Percentiles rank a stretch among this genome's conserved stretches.
Conservation (phyloP, 306 rosid genomes). For the Mimosa bimucronata region DNA sequence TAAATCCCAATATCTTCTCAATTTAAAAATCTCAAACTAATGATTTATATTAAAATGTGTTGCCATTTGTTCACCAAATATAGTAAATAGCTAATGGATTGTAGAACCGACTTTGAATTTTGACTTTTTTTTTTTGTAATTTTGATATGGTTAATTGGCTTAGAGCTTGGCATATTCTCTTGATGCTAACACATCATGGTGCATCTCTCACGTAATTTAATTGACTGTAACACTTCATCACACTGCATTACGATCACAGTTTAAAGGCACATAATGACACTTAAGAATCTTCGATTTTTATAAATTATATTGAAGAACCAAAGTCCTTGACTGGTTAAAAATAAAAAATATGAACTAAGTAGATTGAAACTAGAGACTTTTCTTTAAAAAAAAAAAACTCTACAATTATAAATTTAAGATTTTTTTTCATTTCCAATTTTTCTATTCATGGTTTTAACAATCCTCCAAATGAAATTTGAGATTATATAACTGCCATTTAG, state of each 20-base stretch:
- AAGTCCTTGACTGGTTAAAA: neutral
- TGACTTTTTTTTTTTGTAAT: no score
- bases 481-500: no score
- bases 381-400: no score
- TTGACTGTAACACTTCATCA: neutral
- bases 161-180: neutral
- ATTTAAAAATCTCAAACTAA: no score
- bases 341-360: neutral
- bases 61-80: no score
- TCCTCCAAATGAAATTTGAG: neutral
- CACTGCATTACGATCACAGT: neutral
- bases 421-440: no score
- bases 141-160: no score
- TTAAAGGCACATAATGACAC: neutral
- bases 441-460: neutral
- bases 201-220: neutral
- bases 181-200: neutral
- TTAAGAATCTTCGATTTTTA: neutral
- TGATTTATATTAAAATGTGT: no score
- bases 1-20: no score
- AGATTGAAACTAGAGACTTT: no score
- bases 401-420: neutral
- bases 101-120: no score
- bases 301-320: neutral
- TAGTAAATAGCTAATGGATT: no score